Evolutionary conservation across 2,329 filamentous ascomycete species (phyloP), one percentile per base, ranked within the genome.

Genomic region (Nannizzia gypsea): DNA sequence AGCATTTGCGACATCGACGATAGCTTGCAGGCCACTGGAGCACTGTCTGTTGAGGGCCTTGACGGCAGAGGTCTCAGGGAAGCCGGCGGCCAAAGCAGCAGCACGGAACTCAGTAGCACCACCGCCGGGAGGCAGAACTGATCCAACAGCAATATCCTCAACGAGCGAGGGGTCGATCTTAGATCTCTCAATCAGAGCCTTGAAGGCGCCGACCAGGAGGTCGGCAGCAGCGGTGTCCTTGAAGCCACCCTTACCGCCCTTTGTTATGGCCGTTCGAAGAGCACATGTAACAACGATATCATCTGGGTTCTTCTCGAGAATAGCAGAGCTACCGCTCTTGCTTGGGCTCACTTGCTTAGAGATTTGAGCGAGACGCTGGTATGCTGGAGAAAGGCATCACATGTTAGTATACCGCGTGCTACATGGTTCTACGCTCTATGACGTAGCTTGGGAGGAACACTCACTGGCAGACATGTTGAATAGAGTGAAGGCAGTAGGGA

Each of bases 71-170:
- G 83, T 81, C 68, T 88, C 87, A 48, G 93, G 89, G 79, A 97
- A 95, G 52, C 93, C 93, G 56, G 93, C 93, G 5, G 90, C 89
- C 60, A 97, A 81, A 59, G 87, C 86, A 38, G 93, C 93, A 62
- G 90, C 93, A 65, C 93, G 87, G 85, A 96, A 96, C 78, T 97
- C 93, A 54, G 93, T 97, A 22, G 93, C 93, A 66, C 92, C 93
- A 67, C 90, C 93, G 63, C 93, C 93, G 36, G 92, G 92, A 17
- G 92, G 85, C 56, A 99, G 85, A 31, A 99, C 93, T 60, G 86
- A 87, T 66, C 93, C 93, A 61, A 97, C 91, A 58, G 87, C 87
- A 65, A 99, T 87, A 72, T 99, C 93, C 75, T 97, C 89, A 56
- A 99, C 90, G 38, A 93, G 81, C 40, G 78, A 78, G 22, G 93